Base-by-base conservation (phyloP, 2,329 filamentous ascomycete genomes). In the Sordariomycetes sp. region DNA sequence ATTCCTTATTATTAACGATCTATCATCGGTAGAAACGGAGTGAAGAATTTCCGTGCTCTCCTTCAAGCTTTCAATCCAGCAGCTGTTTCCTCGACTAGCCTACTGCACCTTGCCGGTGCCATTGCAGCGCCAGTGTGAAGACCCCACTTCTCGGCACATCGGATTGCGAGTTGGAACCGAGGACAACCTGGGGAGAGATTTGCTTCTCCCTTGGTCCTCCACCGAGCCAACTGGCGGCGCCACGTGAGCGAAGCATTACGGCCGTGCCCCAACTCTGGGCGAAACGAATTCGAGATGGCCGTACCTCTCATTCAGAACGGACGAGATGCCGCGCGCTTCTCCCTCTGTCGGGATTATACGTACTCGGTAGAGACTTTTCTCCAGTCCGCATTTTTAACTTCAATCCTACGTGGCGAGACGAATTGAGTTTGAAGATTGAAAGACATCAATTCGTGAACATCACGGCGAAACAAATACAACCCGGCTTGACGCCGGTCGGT, bases 401-500 rank as follows among this genome's bases (percentile, higher is more conserved):
- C 22, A 51, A 37, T 43, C 43, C 40, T 46, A 46, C 40, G 22
- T 50, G 12, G 20, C 7, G 20, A 12, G n/a, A 12, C 46, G 46
- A 20, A 11, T 50, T 50, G 46, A 24, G 18, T 22, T 22, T 22
- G 46, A 11, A 22, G 20, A 24, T 12, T 24, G 3, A 53, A 43
- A n/a, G 55, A 37, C 55, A 57, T 57, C 46, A 57, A 57, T 57
- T 58, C 24, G 32, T 43, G 16, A 64, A 62, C 68, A 67, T 74
- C 72, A 74, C 72, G 70, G 71, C 70, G 63, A 57, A 64, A 68
- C 48, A 60, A 48, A 69, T 70, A 68, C 69, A 83, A 85, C 83
- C 82, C 83, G 83, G 83, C 83, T 81, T 74, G 68, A 69, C 70
- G 83, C 83, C 83, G 83, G 82, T 87, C 83, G 83, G 83, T 81